Percentiles rank a stretch among this genome's conserved stretches.
Evolutionary conservation across 257 asterid species (phyloP).

Genomic region (Ilex asprella): DNA sequence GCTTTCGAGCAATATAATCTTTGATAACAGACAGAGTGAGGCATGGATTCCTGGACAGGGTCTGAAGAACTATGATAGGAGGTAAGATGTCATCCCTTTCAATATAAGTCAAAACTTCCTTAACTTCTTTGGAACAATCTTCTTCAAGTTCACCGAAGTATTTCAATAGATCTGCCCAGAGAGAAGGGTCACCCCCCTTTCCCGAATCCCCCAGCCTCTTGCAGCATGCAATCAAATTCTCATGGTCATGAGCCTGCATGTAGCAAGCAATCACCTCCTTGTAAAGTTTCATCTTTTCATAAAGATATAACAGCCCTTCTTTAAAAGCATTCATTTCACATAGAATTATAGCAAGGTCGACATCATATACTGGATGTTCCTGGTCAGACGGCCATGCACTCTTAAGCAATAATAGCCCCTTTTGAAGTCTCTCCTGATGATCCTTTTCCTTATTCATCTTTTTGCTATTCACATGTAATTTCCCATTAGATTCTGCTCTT

Average conservation of each 20-base stretch:
- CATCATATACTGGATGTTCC: slow-evolving; percentile 87
- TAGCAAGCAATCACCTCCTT: slow-evolving; percentile 96
- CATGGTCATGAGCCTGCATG: slow-evolving; percentile 92
- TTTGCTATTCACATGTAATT: slow-evolving; percentile 12
- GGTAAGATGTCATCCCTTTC: slow-evolving; percentile 95
- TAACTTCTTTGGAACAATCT: slow-evolving; percentile 94
- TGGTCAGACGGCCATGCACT: slow-evolving; percentile 89
- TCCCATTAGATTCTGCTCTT: slow-evolving; percentile 43
- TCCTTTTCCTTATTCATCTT: slow-evolving; percentile 44
- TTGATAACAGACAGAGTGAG: slow-evolving; percentile 86
- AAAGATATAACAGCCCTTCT: slow-evolving; percentile 75
- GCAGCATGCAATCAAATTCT: slow-evolving; percentile 90
- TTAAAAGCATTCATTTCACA: slow-evolving; percentile 81
- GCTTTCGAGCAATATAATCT: slow-evolving; percentile 90
- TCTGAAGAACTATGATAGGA: slow-evolving; percentile 89
- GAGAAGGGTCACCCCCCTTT: slow-evolving; percentile 84
- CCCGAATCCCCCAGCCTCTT: slow-evolving; percentile 87
- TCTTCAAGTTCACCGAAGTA: slow-evolving; percentile 97
- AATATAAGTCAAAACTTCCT: slow-evolving; percentile 72
- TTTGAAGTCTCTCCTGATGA: slow-evolving; percentile 55
- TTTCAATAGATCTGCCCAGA: slow-evolving; percentile 88
- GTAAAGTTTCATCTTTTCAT: slow-evolving; percentile 89
- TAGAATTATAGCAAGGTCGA: slow-evolving; percentile 80
- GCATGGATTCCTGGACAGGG: slow-evolving; percentile 80
- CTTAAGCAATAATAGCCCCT: slow-evolving; percentile 70